phyloP scores from a whole-genome alignment of 345 rosid genomes.

The Gossypium australe region DNA sequence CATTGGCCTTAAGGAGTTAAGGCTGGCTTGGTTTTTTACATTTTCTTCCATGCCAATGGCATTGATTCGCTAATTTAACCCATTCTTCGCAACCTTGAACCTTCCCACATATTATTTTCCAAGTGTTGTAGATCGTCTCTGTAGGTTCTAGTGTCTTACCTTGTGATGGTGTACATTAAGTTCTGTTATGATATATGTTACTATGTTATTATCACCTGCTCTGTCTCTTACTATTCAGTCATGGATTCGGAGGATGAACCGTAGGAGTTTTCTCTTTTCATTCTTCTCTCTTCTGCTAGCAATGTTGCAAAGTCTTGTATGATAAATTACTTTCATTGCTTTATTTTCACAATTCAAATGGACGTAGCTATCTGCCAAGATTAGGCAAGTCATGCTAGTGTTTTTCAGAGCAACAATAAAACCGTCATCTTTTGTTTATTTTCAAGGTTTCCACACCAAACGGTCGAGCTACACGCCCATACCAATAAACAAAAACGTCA shows the following conservation, averaged over 20 bases:
- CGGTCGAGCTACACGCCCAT: constrained; percentile 8
- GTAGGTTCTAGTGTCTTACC: constrained; percentile 14
- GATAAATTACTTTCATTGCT: neutral
- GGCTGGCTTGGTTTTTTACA: neutral
- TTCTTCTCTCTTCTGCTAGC: neutral
- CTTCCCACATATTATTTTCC: constrained; percentile 1
- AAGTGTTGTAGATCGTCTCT: constrained; percentile 13
- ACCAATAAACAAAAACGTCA: neutral
- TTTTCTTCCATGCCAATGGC: constrained; percentile 8
- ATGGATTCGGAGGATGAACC: neutral
- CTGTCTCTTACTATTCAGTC: neutral
- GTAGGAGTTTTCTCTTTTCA: neutral
- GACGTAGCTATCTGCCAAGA: neutral
- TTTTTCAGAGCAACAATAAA: neutral
- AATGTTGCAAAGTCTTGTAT: neutral
- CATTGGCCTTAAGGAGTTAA: neutral
- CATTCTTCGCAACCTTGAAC: constrained; percentile 17
- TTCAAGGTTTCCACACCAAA: neutral
- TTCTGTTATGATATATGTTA: constrained; percentile 15
- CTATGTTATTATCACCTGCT: constrained; percentile 17
- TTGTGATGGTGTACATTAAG: constrained; percentile 36
- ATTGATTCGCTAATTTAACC: constrained; percentile 32
- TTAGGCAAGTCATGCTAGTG: constrained; percentile 7
- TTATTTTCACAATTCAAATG: constrained; percentile 4
- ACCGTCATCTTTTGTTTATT: neutral